phyloP scores from a whole-genome alignment of 2,329 filamentous ascomycete species.

The Graphilbum sp. region DNA sequence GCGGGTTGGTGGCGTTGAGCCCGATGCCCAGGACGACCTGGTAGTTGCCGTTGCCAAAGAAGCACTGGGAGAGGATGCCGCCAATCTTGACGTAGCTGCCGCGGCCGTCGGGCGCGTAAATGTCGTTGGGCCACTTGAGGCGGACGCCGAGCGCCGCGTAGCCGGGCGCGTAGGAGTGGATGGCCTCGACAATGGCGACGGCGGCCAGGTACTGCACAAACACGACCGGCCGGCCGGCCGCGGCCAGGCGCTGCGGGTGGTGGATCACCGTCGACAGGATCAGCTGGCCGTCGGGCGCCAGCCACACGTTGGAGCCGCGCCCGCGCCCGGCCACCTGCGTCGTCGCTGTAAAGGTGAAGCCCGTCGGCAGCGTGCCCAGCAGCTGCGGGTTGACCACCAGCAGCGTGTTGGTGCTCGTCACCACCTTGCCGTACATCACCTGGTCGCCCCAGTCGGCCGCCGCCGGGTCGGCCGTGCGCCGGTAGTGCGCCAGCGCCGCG shows the following conservation, averaged over 20 bases:
- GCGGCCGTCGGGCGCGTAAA: constrained; percentile 49
- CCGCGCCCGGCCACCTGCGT: constrained; percentile 79
- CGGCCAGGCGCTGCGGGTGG: constrained; percentile 47
- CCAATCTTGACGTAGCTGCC: constrained; percentile 67
- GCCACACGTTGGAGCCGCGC: constrained; percentile 85
- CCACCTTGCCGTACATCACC: constrained; percentile 76
- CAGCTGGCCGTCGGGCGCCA: constrained; percentile 70
- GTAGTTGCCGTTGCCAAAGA: constrained; percentile 61
- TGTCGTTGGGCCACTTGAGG: constrained; percentile 96
- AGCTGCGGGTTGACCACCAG: constrained; percentile 79
- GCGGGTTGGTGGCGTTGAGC: constrained; percentile 68
- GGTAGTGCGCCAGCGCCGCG: constrained; percentile 51
- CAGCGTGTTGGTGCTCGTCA: constrained; percentile 87
- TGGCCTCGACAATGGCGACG: constrained; percentile 69
- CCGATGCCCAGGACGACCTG: constrained; percentile 77
- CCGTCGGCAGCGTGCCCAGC: constrained; percentile 58
- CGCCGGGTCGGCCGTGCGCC: constrained; percentile 25
- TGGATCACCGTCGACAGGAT: constrained; percentile 82
- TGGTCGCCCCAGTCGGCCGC: constrained; percentile 55
- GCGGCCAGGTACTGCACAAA: constrained; percentile 91
- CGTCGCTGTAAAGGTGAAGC: constrained; percentile 78
- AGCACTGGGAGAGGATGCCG: constrained; percentile 81
- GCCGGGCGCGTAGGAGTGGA: constrained; percentile 61
- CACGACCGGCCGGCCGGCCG: constrained; percentile 44
- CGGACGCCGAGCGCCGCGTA: constrained; percentile 66